phyloP scores from a whole-genome alignment of 2,329 filamentous ascomycete species.

The Arthroderma sp. region DNA sequence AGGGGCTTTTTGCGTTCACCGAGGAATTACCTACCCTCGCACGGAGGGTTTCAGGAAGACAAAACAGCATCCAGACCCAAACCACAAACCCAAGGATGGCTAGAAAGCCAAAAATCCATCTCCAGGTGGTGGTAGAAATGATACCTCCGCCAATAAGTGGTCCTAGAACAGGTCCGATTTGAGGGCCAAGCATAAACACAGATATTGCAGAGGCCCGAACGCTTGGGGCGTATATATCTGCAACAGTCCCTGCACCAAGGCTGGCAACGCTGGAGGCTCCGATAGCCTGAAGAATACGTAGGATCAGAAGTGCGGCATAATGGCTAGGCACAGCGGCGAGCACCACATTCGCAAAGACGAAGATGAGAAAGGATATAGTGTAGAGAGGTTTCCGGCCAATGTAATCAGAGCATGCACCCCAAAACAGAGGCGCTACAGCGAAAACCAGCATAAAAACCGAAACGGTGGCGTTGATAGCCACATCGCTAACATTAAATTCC shows the following conservation, averaged over 20 bases:
- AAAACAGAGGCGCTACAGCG: conserved; percentile 13
- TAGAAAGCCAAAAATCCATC: conserved; percentile 14
- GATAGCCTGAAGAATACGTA: conserved; percentile 1
- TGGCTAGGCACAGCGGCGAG: conserved; percentile 1
- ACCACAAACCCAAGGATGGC: conserved; percentile 1
- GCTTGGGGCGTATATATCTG: conserved; percentile 1
- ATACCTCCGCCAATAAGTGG: conserved; percentile 13
- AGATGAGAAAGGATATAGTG: conserved; percentile 1
- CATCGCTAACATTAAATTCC: conserved; percentile 25
- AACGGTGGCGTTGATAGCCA: conserved; percentile 32
- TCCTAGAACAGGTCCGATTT: conserved; percentile 29
- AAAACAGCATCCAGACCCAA: background rate
- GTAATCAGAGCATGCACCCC: background rate
- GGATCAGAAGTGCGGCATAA: conserved; percentile 1
- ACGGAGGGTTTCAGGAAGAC: conserved; percentile 1
- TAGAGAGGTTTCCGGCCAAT: conserved; percentile 1
- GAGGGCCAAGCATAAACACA: conserved; percentile 1
- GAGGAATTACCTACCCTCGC: background rate
- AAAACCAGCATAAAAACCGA: conserved; percentile 34
- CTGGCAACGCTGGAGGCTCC: background rate
- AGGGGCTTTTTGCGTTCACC: background rate
- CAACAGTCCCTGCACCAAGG: conserved; percentile 1
- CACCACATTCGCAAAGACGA: conserved; percentile 1
- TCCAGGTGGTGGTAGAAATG: conserved; percentile 12
- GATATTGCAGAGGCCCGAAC: conserved; percentile 1